These are phyloP conservation scores for Epichloe sibirici DNA, from an alignment of 2,329 filamentous ascomycete genomes.

Conservation along the genomic window DNA sequence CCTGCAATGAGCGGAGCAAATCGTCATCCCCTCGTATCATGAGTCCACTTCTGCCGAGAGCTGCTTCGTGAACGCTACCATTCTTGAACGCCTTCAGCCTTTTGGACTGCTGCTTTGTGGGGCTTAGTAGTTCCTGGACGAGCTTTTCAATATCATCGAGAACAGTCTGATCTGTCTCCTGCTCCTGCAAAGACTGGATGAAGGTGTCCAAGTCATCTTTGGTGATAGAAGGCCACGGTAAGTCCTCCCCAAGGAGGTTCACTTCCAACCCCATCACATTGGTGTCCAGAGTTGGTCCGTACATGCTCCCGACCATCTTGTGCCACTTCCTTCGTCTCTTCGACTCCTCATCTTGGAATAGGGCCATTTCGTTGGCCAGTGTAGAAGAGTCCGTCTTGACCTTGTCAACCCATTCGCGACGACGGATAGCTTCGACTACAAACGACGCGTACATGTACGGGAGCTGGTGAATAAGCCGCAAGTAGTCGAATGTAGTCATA, in stretches of 20 bases:
- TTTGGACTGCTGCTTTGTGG: slow-evolving; percentile 77
- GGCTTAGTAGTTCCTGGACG: slow-evolving; percentile 65
- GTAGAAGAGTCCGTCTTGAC: slow-evolving; percentile 78
- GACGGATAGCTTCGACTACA: slow-evolving; percentile 70
- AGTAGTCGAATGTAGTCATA: slow-evolving; percentile 65
- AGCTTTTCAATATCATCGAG: slow-evolving; percentile 63
- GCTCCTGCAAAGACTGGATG: slow-evolving; percentile 49
- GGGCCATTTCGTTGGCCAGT: slow-evolving; percentile 82
- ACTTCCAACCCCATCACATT: slow-evolving; percentile 71
- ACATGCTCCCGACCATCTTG: slow-evolving; percentile 67
- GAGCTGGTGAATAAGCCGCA: slow-evolving; percentile 69
- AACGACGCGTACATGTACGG: slow-evolving; percentile 87
- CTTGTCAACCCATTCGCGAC: slow-evolving; percentile 85
- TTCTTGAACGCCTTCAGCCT: slow-evolving; percentile 91
- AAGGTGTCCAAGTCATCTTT: slow-evolving; percentile 70
- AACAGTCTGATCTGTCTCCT: slow-evolving; percentile 53
- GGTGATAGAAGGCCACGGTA: slow-evolving; percentile 65
- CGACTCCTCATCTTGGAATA: slow-evolving; percentile 85
- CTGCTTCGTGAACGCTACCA: slow-evolving; percentile 86
- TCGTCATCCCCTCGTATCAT: slow-evolving; percentile 83
- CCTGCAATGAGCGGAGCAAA: slow-evolving; percentile 60
- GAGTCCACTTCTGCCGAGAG: slow-evolving; percentile 73
- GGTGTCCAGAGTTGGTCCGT: slow-evolving; percentile 55
- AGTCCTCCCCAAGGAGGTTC: slow-evolving; percentile 67
- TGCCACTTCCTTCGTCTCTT: slow-evolving; percentile 84